These are phyloP conservation scores for Phytopythium kandeliae DNA, from an alignment of 352 stramenopile species.

Conservation along the genomic window DNA sequence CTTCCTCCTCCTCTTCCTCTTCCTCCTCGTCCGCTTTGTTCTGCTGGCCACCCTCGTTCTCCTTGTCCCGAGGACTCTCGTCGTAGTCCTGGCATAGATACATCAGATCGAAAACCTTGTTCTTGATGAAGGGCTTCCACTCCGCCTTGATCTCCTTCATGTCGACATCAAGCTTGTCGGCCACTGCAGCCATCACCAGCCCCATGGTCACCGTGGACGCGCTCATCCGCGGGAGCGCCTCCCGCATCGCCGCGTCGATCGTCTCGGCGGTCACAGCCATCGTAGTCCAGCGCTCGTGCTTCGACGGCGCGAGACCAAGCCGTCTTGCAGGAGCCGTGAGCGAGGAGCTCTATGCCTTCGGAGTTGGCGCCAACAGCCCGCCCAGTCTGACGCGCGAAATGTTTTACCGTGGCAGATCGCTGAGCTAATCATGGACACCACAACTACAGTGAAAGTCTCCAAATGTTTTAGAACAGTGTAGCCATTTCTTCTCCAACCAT, in stretches of 20 bases:
- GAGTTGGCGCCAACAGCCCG: too few relatives aligned
- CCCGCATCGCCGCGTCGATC: conserved; percentile 29
- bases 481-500: too few relatives aligned
- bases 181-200: conserved; percentile 44
- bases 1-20: conserved; percentile 18
- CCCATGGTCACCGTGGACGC: conserved; percentile 38
- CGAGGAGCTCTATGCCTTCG: too few relatives aligned
- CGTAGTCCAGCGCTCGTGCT: background rate
- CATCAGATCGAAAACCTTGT: conserved; percentile 44
- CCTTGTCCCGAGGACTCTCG: conserved; percentile 8
- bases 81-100: conserved; percentile 19
- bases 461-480: too few relatives aligned
- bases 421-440: too few relatives aligned
- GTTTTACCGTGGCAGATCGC: too few relatives aligned
- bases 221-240: conserved; percentile 59
- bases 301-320: background rate
- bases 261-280: conserved; percentile 17
- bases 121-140: conserved; percentile 42
- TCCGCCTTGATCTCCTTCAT: conserved; percentile 32
- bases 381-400: too few relatives aligned
- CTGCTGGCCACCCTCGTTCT: conserved; percentile 8
- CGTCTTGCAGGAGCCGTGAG: too few relatives aligned
- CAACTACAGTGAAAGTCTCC: too few relatives aligned
- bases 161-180: conserved; percentile 37
- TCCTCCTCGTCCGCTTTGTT: conserved; percentile 10